Percentiles rank a stretch among this genome's conserved stretches.
Conservation (phyloP, 2,329 filamentous ascomycete species). For the Fusarium hainanense region DNA sequence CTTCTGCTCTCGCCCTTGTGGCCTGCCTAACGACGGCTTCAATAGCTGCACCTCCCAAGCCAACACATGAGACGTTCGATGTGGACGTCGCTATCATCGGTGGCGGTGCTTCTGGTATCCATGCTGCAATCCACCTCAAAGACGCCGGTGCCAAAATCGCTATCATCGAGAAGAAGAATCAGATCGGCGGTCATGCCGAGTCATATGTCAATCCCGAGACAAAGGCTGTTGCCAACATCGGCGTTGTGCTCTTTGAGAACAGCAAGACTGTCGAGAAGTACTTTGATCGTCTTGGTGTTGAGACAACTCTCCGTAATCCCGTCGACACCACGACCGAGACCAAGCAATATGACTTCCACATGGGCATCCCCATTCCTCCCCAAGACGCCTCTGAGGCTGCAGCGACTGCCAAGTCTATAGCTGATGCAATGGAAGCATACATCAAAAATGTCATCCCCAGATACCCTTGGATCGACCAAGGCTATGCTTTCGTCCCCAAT, state of each 20-base stretch:
- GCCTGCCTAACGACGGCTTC: background rate
- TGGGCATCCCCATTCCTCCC: conserved; percentile 30
- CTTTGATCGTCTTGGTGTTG: conserved; percentile 23
- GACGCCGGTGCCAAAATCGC: conserved; percentile 22
- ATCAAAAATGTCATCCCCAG: conserved; percentile 20
- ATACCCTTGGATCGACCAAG: conserved; percentile 39
- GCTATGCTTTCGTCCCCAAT: conserved; percentile 22
- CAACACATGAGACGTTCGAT: background rate
- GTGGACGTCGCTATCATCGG: conserved; percentile 31
- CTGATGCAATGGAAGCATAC: conserved; percentile 16
- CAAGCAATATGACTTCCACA: conserved; percentile 32
- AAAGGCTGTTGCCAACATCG: conserved; percentile 18
- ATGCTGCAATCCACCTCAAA: conserved; percentile 23
- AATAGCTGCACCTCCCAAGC: background rate
- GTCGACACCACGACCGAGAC: background rate
- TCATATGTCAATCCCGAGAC: conserved; percentile 32
- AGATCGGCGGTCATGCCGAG: conserved; percentile 39
- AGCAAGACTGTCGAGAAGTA: conserved; percentile 29
- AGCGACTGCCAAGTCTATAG: conserved; percentile 1
- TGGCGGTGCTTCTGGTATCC: conserved; percentile 26
- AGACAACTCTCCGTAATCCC: background rate
- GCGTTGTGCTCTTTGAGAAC: conserved; percentile 27
- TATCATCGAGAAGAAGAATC: conserved; percentile 31
- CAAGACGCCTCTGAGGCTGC: background rate
- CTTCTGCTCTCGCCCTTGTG: background rate